phyloP scores from a whole-genome alignment of 345 rosid species.

The Arabidopsis arenosa region DNA sequence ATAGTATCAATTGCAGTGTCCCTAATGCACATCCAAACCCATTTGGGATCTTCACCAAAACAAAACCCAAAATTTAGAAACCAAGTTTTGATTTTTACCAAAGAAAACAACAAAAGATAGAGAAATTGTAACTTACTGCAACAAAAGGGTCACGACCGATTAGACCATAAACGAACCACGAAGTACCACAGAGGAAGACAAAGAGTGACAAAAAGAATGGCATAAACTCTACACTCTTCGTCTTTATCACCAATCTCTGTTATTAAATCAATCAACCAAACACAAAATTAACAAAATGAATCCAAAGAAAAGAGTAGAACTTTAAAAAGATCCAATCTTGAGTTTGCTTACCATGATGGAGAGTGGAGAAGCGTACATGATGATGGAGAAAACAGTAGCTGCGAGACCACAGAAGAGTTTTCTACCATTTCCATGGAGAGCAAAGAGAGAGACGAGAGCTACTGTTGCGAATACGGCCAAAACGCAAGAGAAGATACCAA shows the following conservation, averaged over 20 bases:
- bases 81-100: not conserved
- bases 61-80: not conserved
- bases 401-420: conserved; percentile 86
- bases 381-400: conserved; percentile 83
- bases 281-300: not conserved
- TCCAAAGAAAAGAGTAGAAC: not conserved
- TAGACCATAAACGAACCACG: conserved; percentile 90
- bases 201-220: conserved; percentile 93
- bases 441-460: conserved; percentile 70
- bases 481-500: conserved; percentile 60
- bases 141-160: conserved; percentile 87
- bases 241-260: conserved; percentile 90
- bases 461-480: conserved; percentile 61
- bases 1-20: conserved; percentile 71
- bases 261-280: not conserved
- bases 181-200: conserved; percentile 92
- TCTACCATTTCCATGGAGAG: conserved; percentile 67
- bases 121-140: conserved; percentile 56
- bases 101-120: not conserved
- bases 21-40: conserved; percentile 91
- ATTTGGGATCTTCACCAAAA: conserved; percentile 70
- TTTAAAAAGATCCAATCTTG: not conserved
- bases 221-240: conserved; percentile 96
- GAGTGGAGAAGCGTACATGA: conserved; percentile 97
- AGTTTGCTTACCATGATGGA: conserved; percentile 77